Base-by-base conservation (phyloP, 2,329 filamentous ascomycete species). In the Aspergillus chevalieri region DNA sequence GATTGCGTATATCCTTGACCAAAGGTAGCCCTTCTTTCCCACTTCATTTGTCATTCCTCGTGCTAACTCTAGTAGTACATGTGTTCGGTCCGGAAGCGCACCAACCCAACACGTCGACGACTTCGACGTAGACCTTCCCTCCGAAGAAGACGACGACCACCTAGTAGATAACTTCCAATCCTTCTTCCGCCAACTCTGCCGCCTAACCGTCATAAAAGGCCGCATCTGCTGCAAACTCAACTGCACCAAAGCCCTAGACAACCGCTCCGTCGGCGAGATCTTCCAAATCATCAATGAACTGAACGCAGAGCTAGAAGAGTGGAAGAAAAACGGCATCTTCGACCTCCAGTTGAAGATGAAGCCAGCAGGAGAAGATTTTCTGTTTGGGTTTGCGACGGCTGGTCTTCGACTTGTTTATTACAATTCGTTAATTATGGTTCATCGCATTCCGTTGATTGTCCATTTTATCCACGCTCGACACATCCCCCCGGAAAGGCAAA, bases 351-450 rank as follows among this genome's bases (percentile, higher is more conserved):
- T 90, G 1, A 89, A 95, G 65, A 85, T 94, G 62, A 89, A 93
- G 68, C 94, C 94, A 67, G 86, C 86, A 61, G 88, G 88, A 1
- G 85, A 84, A 1, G 89, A 95, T 65, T 94, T 89, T 1, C 87
- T 92, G 0, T 77, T 95, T 14, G 89, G 95, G 17, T 77, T 97
- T 44, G 91, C 95, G 54, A 82, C 95, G 41, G 89, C 94, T 54
- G 89, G 94, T 66, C 74, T 96, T 50, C 91, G 95, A 65, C 90
- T 97, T 61, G 85, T 89, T 3, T 97, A 97, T 69, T 95, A 96
- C 75, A 96, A 97, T 69, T 95, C 90, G 57, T 72, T 96, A 46
- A 95, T 91, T 1, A 96, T 93, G 1, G 95, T 96, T 55, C 92
- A 97, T 68, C 87, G 92, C 44, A 95, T 97, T 87, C 93, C 89